Percentiles rank a stretch among this genome's conserved stretches.
phyloP scores from a whole-genome alignment of 2,329 filamentous ascomycete species.

The Paecilomyces sp. region DNA sequence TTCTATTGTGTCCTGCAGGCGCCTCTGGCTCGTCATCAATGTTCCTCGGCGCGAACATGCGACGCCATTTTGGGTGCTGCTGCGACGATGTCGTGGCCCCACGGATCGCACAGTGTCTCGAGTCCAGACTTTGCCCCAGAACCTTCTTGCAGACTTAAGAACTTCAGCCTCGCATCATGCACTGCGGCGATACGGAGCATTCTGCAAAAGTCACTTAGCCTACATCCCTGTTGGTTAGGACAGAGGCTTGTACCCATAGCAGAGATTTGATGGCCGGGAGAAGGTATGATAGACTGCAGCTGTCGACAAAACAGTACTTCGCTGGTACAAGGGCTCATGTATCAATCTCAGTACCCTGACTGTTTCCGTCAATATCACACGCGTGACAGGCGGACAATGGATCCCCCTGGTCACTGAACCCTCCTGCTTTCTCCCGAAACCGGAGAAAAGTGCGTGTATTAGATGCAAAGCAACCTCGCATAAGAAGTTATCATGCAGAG shows the following conservation, averaged over 20 bases:
- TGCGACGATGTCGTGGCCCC: conserved; percentile 29
- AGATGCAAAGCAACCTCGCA: not conserved
- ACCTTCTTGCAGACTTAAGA: conserved; percentile 3
- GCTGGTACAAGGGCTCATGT: not conserved
- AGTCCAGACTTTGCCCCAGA: not conserved
- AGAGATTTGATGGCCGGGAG: not conserved
- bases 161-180: not conserved
- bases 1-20: not conserved
- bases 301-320: not conserved
- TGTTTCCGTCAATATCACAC: not conserved
- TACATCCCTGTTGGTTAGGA: not conserved
- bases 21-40: conserved; percentile 5
- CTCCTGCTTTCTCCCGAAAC: not conserved
- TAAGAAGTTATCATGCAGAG: not conserved
- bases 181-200: not conserved
- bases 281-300: not conserved
- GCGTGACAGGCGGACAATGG: not conserved
- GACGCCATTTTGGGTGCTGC: conserved; percentile 16
- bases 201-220: not conserved
- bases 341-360: not conserved
- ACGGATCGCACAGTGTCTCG: conserved; percentile 12
- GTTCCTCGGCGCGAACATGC: conserved; percentile 13
- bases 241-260: not conserved
- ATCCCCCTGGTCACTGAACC: not conserved
- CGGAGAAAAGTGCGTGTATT: not conserved